Percentiles rank a stretch among this genome's conserved stretches.
Evolutionary conservation across 176 grass and related monocot species (phyloP).

Genomic region (Hordeum marinum): DNA sequence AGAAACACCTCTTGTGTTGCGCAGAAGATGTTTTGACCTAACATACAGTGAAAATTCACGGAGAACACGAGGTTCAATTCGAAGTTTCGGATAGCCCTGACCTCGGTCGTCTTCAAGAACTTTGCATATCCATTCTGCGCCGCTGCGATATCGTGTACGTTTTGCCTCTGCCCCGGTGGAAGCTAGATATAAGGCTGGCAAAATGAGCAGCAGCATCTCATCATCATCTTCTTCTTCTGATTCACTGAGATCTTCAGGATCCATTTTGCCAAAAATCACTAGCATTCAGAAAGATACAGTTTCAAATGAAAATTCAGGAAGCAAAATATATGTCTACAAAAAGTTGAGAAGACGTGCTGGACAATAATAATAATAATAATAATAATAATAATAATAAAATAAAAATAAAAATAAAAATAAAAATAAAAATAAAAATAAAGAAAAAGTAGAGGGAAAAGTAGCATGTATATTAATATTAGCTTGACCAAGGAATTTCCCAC

Average conservation of each 20-base stretch:
- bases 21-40: slow-evolving; percentile 34
- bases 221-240: slow-evolving; percentile 40
- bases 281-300: not conserved
- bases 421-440: no score
- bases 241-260: slow-evolving; percentile 17
- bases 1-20: slow-evolving; percentile 36
- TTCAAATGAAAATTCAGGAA: not conserved
- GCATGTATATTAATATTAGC: not conserved
- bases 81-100: slow-evolving; percentile 39
- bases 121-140: slow-evolving; percentile 26
- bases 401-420: no score
- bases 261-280: slow-evolving; percentile 20
- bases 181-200: slow-evolving; percentile 33
- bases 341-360: not conserved
- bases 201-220: slow-evolving; percentile 43
- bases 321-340: not conserved
- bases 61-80: slow-evolving; percentile 30
- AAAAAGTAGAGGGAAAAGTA: not conserved
- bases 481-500: not conserved
- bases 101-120: slow-evolving; percentile 44
- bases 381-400: no score
- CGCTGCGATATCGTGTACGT: not conserved
- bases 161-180: not conserved
- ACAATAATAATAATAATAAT: not conserved
- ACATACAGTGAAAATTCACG: slow-evolving; percentile 23